A percentile compares a stretch with the other conserved stretches of the same genome.
Evolutionary conservation across 2,329 filamentous ascomycete species (phyloP).

Genomic region (Geosmithia putterillii): DNA sequence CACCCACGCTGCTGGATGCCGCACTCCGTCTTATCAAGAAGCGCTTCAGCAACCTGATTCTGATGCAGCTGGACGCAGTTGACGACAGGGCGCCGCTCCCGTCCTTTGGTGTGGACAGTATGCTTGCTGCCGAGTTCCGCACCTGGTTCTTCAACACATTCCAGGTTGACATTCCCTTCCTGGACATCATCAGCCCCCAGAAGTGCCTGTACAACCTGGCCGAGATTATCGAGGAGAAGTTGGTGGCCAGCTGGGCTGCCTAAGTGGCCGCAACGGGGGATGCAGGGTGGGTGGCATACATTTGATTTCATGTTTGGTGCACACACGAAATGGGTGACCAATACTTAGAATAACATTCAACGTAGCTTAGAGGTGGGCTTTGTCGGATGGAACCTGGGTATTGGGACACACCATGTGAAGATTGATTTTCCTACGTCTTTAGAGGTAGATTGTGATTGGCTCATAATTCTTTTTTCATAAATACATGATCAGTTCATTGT

Average conservation of each 20-base stretch:
- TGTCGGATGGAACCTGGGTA: neutral
- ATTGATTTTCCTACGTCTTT: neutral
- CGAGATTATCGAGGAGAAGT: neutral
- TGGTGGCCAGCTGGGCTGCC: neutral
- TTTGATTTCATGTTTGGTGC: too few species aligned
- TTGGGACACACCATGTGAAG: neutral
- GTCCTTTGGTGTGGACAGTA: conserved; percentile 24
- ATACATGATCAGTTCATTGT: neutral
- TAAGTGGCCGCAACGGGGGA: neutral
- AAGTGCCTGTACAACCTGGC: neutral
- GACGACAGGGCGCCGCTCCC: conserved; percentile 12
- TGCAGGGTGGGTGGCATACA: neutral
- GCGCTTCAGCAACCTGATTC: conserved; percentile 9
- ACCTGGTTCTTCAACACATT: conserved; percentile 19
- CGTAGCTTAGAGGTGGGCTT: neutral
- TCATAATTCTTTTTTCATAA: neutral
- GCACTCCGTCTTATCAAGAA: conserved; percentile 4
- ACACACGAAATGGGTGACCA: neutral
- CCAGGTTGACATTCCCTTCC: conserved; percentile 19
- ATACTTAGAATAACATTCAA: neutral
- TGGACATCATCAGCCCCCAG: conserved; percentile 5
- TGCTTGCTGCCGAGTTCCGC: conserved; percentile 26
- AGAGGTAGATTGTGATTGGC: neutral
- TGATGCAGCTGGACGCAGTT: conserved; percentile 13
- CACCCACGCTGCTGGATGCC: neutral